These are phyloP conservation scores for Pyricularia grisea DNA, from an alignment of 2,329 filamentous ascomycete species.

Conservation along the genomic window DNA sequence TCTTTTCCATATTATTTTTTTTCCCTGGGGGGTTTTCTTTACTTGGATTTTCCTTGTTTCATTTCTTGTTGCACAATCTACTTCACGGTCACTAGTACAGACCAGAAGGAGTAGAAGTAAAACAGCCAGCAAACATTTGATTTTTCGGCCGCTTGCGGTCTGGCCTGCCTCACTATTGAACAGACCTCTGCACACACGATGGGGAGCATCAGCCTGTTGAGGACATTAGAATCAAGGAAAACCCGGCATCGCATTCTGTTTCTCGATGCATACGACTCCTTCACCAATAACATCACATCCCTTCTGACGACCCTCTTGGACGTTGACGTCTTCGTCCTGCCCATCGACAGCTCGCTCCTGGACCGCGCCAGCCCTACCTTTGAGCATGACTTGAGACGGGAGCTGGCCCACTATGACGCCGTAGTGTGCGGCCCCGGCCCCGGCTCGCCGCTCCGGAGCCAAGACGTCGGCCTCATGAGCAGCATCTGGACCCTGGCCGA, in stretches of 20 bases:
- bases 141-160: background rate
- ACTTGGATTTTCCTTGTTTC: background rate
- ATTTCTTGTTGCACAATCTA: background rate
- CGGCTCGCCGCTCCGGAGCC: slow-evolving; percentile 60
- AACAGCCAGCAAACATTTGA: background rate
- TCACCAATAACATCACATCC: slow-evolving; percentile 88
- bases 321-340: slow-evolving; percentile 60
- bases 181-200: background rate
- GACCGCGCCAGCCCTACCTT: slow-evolving; percentile 25
- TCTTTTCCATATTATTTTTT: background rate
- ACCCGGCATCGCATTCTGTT: slow-evolving; percentile 55
- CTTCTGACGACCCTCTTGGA: slow-evolving; percentile 63
- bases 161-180: background rate
- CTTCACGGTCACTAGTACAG: background rate
- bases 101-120: background rate
- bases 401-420: slow-evolving; percentile 61
- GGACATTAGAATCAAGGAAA: background rate
- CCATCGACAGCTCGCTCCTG: slow-evolving; percentile 55
- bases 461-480: slow-evolving; percentile 77
- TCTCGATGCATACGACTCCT: slow-evolving; percentile 93
- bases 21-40: too few species aligned
- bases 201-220: background rate
- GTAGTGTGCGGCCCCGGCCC: slow-evolving; percentile 88
- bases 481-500: slow-evolving; percentile 61
- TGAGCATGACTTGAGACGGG: slow-evolving; percentile 33